A percentile compares a stretch with the other conserved stretches of the same genome.
Evolutionary conservation across 2,329 filamentous ascomycete genomes (phyloP).

Genomic region (Metarhizium humberi): DNA sequence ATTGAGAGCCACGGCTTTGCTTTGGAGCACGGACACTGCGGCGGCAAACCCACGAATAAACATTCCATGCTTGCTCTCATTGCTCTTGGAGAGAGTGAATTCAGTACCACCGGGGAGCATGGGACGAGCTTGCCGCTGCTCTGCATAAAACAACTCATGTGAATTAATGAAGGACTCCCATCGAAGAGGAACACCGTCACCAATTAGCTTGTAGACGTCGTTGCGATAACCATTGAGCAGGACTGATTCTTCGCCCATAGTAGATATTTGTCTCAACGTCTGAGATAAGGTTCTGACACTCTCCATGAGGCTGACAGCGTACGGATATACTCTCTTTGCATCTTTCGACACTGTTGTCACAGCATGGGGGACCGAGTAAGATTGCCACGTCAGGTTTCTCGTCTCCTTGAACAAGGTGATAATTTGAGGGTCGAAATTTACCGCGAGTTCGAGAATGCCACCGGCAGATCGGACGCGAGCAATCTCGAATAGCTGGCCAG

Average conservation of each 20-base stretch:
- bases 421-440: conserved; percentile 96
- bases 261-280: conserved; percentile 72
- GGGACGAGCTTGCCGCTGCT: conserved; percentile 35
- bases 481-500: conserved; percentile 86
- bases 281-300: conserved; percentile 91
- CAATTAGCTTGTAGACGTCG: conserved; percentile 74
- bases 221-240: conserved; percentile 87
- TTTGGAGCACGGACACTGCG: conserved; percentile 78
- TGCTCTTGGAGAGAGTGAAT: conserved; percentile 39
- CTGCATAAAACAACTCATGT: conserved; percentile 71
- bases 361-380: conserved; percentile 85
- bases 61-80: conserved; percentile 89
- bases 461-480: conserved; percentile 81
- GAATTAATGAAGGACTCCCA: conserved; percentile 99
- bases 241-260: conserved; percentile 81
- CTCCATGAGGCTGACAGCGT: conserved; percentile 96
- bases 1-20: conserved; percentile 71
- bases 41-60: conserved; percentile 91
- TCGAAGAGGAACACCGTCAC: conserved; percentile 78
- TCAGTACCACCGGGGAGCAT: conserved; percentile 28
- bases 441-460: conserved; percentile 75
- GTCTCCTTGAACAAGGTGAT: conserved; percentile 99
- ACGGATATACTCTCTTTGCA: conserved; percentile 96
- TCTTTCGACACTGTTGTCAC: conserved; percentile 96
- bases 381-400: conserved; percentile 89